phyloP scores from a whole-genome alignment of 2,329 filamentous ascomycete genomes.

The Akanthomyces dipterigenus region DNA sequence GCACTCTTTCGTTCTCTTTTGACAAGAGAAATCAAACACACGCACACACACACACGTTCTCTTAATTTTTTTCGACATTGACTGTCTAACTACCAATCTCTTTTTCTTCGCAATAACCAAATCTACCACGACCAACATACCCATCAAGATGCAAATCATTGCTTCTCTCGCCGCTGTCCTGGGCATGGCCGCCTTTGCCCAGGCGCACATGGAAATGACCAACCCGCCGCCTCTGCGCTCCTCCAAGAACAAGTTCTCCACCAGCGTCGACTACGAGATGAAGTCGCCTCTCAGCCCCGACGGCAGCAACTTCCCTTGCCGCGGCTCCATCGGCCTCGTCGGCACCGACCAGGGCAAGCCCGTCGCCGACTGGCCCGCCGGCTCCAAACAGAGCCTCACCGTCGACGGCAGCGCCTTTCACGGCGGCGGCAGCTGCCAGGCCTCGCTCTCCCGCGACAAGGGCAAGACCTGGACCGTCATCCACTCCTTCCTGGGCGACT shows the following conservation, averaged over 20 bases:
- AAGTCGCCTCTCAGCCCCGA: slow-evolving; percentile 55
- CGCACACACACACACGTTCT: too few relatives aligned
- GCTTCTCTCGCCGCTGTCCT: slow-evolving; percentile 31
- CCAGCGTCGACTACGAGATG: slow-evolving; percentile 63
- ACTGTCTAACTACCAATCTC: not conserved
- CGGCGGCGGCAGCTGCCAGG: slow-evolving; percentile 69
- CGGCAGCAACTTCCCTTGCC: slow-evolving; percentile 69
- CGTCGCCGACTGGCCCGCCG: slow-evolving; percentile 56
- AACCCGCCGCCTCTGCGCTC: slow-evolving; percentile 46
- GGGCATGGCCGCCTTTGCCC: slow-evolving; percentile 35
- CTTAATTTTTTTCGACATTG: not conserved
- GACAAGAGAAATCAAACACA: not conserved
- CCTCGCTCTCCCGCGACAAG: slow-evolving; percentile 66
- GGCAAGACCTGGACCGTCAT: slow-evolving; percentile 65
- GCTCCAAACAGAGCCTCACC: slow-evolving; percentile 55
- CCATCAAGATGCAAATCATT: slow-evolving; percentile 14
- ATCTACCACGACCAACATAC: slow-evolving; percentile 14
- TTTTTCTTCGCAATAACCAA: not conserved
- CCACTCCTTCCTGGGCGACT: slow-evolving; percentile 49
- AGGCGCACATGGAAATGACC: slow-evolving; percentile 52
- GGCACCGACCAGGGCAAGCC: slow-evolving; percentile 43
- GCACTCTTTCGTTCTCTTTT: not conserved
- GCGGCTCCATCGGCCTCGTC: slow-evolving; percentile 50
- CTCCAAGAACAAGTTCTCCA: slow-evolving; percentile 43
- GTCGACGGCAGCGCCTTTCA: slow-evolving; percentile 58